A percentile compares a stretch with the other conserved stretches of the same genome.
Evolutionary conservation across 1,284 basidiomycete species (phyloP).

Genomic region (Malassezia slooffiae): DNA sequence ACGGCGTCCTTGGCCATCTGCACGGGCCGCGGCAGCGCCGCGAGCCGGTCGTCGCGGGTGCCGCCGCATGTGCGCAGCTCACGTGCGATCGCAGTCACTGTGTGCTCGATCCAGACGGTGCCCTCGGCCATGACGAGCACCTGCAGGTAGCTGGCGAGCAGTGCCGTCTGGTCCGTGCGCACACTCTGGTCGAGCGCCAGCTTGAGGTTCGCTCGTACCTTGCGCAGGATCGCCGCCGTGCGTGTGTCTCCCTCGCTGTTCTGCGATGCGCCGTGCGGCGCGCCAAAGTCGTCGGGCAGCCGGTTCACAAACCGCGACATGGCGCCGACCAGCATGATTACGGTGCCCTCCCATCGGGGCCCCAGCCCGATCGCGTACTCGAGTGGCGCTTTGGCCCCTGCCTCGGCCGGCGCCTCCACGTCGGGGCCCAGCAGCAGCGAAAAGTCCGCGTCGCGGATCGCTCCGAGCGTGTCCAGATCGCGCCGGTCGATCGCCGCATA

Average conservation of each 20-base stretch:
- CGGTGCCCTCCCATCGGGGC: conserved; percentile 27
- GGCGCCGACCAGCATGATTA: conserved; percentile 35
- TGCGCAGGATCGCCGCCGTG: conserved; percentile 27
- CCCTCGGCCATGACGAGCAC: conserved; percentile 17
- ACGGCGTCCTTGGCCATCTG: conserved; percentile 22
- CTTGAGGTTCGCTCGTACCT: conserved; percentile 38
- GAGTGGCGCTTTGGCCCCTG: conserved; percentile 25
- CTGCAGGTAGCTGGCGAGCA: conserved; percentile 38
- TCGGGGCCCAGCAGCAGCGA: conserved; percentile 31
- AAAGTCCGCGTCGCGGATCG: conserved; percentile 37
- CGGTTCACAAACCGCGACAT: conserved; percentile 40
- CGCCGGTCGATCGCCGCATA: conserved; percentile 40
- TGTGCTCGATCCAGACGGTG: conserved; percentile 3
- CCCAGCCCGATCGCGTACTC: conserved; percentile 37
- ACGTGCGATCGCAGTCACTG: conserved; percentile 1
- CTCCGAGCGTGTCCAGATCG: conserved; percentile 36
- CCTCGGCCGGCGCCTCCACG: neutral
- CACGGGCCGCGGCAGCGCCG: conserved; percentile 14
- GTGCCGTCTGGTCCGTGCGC: conserved; percentile 26
- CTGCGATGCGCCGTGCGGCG: too few relatives aligned
- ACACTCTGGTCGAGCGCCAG: conserved; percentile 40
- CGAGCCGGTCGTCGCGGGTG: neutral
- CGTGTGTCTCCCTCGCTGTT: too few relatives aligned
- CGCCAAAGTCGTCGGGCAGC: conserved; percentile 31
- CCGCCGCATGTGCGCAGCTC: conserved; percentile 1